Conservation (phyloP, 2,329 filamentous ascomycete genomes). For the Aspergillus jensenii region DNA sequence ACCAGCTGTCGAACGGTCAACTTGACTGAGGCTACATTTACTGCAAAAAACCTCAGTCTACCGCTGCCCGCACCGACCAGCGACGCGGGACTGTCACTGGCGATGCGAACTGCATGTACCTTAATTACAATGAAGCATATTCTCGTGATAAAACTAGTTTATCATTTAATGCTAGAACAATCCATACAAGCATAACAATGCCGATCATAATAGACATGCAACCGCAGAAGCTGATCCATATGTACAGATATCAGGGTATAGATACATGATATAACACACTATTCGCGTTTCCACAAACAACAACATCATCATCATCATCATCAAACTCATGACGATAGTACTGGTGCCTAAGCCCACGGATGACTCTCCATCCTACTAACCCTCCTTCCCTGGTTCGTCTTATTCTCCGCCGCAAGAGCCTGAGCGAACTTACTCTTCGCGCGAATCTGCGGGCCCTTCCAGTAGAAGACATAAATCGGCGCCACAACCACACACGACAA, state of each 20-base stretch:
- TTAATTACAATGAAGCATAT: too few relatives aligned
- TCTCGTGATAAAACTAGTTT: too few relatives aligned
- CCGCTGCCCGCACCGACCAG: too few relatives aligned
- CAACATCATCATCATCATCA: too few relatives aligned
- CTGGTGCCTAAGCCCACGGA: not conserved
- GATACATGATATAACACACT: not conserved
- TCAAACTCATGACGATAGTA: not conserved
- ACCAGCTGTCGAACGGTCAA: too few relatives aligned
- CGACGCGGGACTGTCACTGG: not conserved
- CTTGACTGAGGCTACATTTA: too few relatives aligned
- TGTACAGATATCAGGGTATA: not conserved
- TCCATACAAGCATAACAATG: not conserved
- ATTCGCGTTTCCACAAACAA: too few relatives aligned
- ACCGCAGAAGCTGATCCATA: not conserved
- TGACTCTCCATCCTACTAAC: constrained; percentile 11
- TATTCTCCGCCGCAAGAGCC: constrained; percentile 25
- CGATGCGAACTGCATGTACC: not conserved
- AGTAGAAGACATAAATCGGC: constrained; percentile 59
- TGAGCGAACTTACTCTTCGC: constrained; percentile 54
- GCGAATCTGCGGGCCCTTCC: constrained; percentile 55
- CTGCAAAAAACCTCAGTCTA: too few relatives aligned
- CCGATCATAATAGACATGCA: not conserved
- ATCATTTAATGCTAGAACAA: too few relatives aligned
- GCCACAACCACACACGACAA: constrained; percentile 53
- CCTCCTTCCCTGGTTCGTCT: constrained; percentile 17